Evolutionary conservation across 1,284 basidiomycete genomes (phyloP).

Genomic region (Trichosporon sp.): DNA sequence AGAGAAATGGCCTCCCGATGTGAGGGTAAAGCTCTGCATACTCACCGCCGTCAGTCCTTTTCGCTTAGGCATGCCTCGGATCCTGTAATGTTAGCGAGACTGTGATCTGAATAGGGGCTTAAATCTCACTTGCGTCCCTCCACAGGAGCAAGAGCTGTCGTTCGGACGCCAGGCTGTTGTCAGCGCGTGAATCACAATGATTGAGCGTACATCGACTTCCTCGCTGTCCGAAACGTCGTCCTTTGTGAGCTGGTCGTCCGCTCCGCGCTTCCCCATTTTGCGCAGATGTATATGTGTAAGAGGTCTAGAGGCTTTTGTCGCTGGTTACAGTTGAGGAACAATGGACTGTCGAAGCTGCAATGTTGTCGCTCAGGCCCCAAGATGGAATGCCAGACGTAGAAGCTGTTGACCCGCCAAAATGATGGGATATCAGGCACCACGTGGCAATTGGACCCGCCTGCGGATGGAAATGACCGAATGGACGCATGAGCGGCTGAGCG

Average conservation of each 20-base stretch:
- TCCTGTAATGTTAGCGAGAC: conserved; percentile 29
- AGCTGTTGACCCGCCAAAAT: neutral
- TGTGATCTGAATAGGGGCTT: neutral
- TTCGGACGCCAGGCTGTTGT: conserved; percentile 30
- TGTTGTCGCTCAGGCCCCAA: neutral
- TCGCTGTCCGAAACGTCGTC: conserved; percentile 51
- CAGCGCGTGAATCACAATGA: conserved; percentile 13
- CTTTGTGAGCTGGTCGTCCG: conserved; percentile 65
- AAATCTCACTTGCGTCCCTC: conserved; percentile 38
- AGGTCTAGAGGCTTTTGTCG: neutral
- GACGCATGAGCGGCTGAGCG: neutral
- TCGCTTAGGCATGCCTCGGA: conserved; percentile 48
- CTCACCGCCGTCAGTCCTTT: conserved; percentile 25
- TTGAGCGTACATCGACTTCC: conserved; percentile 44
- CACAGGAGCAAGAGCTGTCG: conserved; percentile 32
- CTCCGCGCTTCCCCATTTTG: conserved; percentile 59
- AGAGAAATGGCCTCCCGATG: neutral
- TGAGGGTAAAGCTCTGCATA: neutral
- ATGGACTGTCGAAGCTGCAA: neutral
- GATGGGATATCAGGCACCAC: neutral
- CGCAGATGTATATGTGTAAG: neutral
- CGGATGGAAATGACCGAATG: conserved; percentile 6
- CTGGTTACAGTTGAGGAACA: neutral
- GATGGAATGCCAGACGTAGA: neutral
- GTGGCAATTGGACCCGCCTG: neutral